phyloP scores from a whole-genome alignment of 2,329 filamentous ascomycete species.

The Aspergillus proliferans region DNA sequence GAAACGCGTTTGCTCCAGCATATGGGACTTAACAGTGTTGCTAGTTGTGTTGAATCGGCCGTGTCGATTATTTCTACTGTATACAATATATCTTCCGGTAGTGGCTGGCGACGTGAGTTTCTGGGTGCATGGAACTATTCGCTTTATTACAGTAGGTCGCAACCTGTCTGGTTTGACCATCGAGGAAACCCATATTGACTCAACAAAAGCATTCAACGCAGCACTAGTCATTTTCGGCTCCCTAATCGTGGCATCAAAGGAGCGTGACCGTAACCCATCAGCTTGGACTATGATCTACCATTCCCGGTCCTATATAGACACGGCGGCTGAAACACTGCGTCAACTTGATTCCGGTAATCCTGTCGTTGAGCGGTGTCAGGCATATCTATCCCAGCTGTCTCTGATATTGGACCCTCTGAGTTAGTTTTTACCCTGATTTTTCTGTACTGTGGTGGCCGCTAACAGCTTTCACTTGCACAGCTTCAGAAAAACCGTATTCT shows the following conservation, averaged over 20 bases:
- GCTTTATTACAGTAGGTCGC: conserved; percentile 28
- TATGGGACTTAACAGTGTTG: conserved; percentile 27
- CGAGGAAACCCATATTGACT: neutral
- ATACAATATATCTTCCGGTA: conserved; percentile 11
- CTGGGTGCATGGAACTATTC: conserved; percentile 29
- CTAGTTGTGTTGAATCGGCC: conserved; percentile 27
- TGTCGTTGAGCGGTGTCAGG: conserved; percentile 24
- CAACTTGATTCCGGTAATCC: conserved; percentile 24
- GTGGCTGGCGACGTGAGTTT: conserved; percentile 16
- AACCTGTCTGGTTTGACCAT: conserved; percentile 2
- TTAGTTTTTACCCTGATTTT: neutral
- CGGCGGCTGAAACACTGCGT: conserved; percentile 17
- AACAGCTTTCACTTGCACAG: neutral
- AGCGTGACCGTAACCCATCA: conserved; percentile 4
- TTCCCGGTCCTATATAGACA: conserved; percentile 10
- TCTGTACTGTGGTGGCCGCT: neutral
- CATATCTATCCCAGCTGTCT: conserved; percentile 21
- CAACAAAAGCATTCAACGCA: conserved; percentile 24
- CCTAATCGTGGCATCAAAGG: conserved; percentile 14
- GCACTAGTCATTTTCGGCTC: conserved; percentile 29
- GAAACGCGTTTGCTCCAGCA: conserved; percentile 23
- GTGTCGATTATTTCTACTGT: conserved; percentile 23
- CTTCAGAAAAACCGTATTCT: neutral
- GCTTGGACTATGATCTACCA: conserved; percentile 6
- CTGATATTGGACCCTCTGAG: conserved; percentile 5